Conservation (phyloP, 176 grass and related monocot species). For the Poa pratensis region DNA sequence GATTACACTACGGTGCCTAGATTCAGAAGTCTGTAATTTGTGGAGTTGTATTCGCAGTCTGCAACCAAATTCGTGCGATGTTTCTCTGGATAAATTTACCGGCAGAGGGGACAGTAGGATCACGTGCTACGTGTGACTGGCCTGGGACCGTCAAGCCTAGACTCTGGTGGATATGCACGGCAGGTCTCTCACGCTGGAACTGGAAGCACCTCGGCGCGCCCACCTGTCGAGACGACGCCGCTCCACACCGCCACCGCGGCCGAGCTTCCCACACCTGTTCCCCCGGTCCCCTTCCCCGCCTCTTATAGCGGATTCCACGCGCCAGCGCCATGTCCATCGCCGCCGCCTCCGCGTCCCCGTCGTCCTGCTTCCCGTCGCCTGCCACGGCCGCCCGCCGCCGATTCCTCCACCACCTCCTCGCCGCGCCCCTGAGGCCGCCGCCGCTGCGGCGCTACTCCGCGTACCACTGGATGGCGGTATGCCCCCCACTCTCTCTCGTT, state of each 20-base stretch:
- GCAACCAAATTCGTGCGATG: neutral
- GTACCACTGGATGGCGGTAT: slow-evolving; percentile 57
- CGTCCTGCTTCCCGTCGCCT: slow-evolving; percentile 29
- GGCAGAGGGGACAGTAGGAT: too few species aligned
- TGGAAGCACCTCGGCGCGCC: neutral
- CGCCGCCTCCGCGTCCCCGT: slow-evolving; percentile 36
- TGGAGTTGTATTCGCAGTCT: neutral
- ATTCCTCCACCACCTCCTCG: slow-evolving; percentile 42
- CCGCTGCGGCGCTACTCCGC: slow-evolving; percentile 42
- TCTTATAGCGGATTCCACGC: slow-evolving; percentile 25
- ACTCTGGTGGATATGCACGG: neutral
- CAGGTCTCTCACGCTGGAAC: neutral
- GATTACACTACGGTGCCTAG: neutral
- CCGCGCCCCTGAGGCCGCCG: neutral
- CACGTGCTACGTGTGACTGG: neutral
- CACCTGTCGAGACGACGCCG: slow-evolving; percentile 48
- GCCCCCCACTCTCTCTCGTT: neutral
- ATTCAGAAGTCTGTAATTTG: neutral
- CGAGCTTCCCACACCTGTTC: neutral
- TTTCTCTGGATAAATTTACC: neutral
- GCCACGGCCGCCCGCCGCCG: slow-evolving; percentile 37
- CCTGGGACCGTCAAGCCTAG: neutral
- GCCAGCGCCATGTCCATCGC: slow-evolving; percentile 38
- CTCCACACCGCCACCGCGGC: slow-evolving; percentile 39
- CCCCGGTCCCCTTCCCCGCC: neutral